Evolutionary conservation across 495 filamentous ascomycete species (phyloP), one percentile per base, ranked within the genome.

Genomic region (Amphirosellinia nigrospora): DNA sequence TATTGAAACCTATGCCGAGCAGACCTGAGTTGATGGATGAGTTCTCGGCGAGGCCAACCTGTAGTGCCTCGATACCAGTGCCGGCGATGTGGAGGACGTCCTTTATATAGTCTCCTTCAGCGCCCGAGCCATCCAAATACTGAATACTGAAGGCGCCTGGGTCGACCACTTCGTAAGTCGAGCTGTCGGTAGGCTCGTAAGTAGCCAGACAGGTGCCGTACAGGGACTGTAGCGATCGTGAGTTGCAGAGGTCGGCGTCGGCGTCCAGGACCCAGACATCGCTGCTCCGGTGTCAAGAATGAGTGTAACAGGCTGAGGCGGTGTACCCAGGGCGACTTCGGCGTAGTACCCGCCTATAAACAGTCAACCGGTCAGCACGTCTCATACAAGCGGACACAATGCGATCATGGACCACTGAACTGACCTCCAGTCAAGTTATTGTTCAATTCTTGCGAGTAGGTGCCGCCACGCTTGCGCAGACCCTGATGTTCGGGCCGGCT

Each of bases 1-100:
- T 75, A 30, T 83, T 77, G 77, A 97, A 98, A 26, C 96, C 95
- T 64, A 99, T 90, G 26, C 96, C 96, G 64, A 99, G 80, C n/a
- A 99, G 90, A 58, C 95, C 94, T 63, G 91, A 89, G 76, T 79
- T 79, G 32, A 91, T 90, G 34, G 82, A 87, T 1, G 92, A 90
- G 3, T 84, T 77, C 74, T 89, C 89, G 13, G 92, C 96, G 62
- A 97, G 85, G 5, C 95, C 96, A 78, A 98, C 92, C 79, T 97
- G 91, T 56, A 97, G 84, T 55, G 83, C 79, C 39, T 84, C 84
- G 61, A 99, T 79, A 2, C 80, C 87, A 10, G 83, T 78, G 36
- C 87, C 90, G 34, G 88, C 92, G 45, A 99, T 88, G 34, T 78
- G 76, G 43, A 99, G 82, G 19, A 84, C 89, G 73, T 99, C 96